These are phyloP conservation scores for Handroanthus guayacan DNA, from an alignment of 257 asterid genomes.

Conservation along the genomic window DNA sequence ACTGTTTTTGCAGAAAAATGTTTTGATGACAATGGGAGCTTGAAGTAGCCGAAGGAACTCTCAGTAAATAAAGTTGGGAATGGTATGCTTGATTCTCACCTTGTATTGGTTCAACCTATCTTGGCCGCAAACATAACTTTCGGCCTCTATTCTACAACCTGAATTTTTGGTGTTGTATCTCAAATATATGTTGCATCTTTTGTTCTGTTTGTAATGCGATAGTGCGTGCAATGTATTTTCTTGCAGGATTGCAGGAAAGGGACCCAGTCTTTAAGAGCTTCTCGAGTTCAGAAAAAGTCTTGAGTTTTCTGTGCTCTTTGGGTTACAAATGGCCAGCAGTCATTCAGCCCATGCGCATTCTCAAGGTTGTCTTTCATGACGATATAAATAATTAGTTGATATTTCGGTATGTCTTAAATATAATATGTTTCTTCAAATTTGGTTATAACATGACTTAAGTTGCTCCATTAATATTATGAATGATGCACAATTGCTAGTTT, in stretches of 20 bases:
- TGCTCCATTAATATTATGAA: background rate
- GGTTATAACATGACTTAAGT: background rate
- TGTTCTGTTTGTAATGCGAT: too few species aligned
- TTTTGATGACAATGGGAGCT: slow-evolving; percentile 68
- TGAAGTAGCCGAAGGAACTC: slow-evolving; percentile 75
- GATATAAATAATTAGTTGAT: background rate
- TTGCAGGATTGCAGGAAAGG: slow-evolving; percentile 70
- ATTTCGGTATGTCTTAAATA: background rate
- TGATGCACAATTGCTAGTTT: background rate
- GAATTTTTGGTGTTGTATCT: background rate
- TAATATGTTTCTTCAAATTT: background rate
- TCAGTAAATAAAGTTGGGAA: slow-evolving; percentile 92
- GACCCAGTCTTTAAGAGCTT: slow-evolving; percentile 76
- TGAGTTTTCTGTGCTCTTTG: slow-evolving; percentile 60
- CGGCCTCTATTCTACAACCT: background rate
- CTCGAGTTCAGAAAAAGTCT: slow-evolving; percentile 65
- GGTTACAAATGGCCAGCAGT: slow-evolving; percentile 67
- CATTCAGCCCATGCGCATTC: slow-evolving; percentile 84
- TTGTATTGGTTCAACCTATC: background rate
- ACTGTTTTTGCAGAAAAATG: slow-evolving; percentile 66
- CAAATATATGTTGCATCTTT: background rate
- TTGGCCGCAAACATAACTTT: background rate
- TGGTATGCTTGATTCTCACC: slow-evolving; percentile 49
- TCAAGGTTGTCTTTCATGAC: slow-evolving; percentile 53
- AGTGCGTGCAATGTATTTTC: background rate